Evolutionary conservation across 2,329 filamentous ascomycete genomes (phyloP), one percentile per base, ranked within the genome.

Genomic region (Trichoderma aggressivum): DNA sequence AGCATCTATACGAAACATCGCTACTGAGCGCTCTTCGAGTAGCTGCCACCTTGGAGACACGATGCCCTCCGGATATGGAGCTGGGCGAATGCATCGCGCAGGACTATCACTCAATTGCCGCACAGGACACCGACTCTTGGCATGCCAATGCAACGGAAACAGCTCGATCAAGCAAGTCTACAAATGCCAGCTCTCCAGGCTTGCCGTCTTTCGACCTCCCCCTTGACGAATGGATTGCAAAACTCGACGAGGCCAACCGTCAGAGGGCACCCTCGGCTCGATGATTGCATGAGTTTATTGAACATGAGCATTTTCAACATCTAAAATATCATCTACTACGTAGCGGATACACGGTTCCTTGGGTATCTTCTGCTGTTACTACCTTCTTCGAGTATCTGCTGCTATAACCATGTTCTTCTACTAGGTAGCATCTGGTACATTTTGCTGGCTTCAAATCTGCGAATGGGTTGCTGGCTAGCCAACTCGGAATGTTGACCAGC

Each of bases 81-180:
- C 53, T 74, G 34, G 70, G 72, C 16, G 73, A 74, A 26, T 76
- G 74, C 55, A 72, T 74, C 2, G 73, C 71, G 43, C 60, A 67
- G 43, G 75, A 77, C 32, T 74, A 75, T 60, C 62, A 74, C 59
- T 74, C 74, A 62, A 76, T 76, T 12, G 67, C 56, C 30, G 36
- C 30, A 70, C 74, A 76, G 36, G 59, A 70, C 14, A 18, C 18
- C 11, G 12, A 34, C 16, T 24, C 55, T 36, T 70, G 65, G 62
- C 39, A 58, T 16, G 28, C 21, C 8, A 36, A 26, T 1, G 59
- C n/a, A n/a, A 28, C 24, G n/a, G 70, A 32, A 26, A 10, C 34
- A 24, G 26, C 11, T 24, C n/a, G 21, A 11, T 28, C 32, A 16
- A 39, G 43, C 30, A 36, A 14, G 18, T 11, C 69, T 16, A 34